A percentile compares a stretch with the other conserved stretches of the same genome.
phyloP scores from a whole-genome alignment of 495 filamentous ascomycete species.

The Baudoinia panamericana region DNA sequence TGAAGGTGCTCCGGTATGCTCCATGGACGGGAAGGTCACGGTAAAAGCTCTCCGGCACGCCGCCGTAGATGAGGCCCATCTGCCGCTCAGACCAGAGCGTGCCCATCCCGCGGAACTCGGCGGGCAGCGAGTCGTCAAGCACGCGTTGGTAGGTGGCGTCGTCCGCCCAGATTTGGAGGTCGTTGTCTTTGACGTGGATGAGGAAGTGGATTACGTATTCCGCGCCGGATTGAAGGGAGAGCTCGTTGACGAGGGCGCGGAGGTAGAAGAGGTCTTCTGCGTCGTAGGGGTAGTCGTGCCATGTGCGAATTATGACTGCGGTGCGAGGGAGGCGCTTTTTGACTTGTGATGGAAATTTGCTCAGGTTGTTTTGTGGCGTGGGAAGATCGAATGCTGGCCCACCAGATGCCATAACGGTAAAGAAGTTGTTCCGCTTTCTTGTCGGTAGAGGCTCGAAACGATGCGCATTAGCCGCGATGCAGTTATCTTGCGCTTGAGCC shows the following conservation, averaged over 20 bases:
- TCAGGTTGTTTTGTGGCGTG: neutral
- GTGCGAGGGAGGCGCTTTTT: conserved; percentile 40
- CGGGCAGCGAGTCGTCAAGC: conserved; percentile 59
- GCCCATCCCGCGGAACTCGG: conserved; percentile 77
- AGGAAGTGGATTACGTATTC: conserved; percentile 53
- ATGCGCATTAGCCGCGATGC: conserved; percentile 52
- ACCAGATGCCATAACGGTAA: conserved; percentile 36
- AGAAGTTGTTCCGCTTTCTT: conserved; percentile 33
- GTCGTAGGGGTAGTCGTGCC: conserved; percentile 44
- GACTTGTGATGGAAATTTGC: neutral
- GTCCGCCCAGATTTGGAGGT: conserved; percentile 53
- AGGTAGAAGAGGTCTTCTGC: conserved; percentile 32
- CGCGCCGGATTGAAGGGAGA: conserved; percentile 48
- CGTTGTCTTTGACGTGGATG: conserved; percentile 52
- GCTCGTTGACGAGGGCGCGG: conserved; percentile 48
- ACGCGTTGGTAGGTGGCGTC: conserved; percentile 47
- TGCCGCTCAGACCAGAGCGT: conserved; percentile 86
- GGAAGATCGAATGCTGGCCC: conserved; percentile 17
- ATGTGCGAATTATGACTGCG: conserved; percentile 49
- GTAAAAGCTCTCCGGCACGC: conserved; percentile 57
- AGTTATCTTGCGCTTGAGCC: conserved; percentile 60
- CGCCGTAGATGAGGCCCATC: conserved; percentile 79
- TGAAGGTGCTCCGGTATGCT: conserved; percentile 78
- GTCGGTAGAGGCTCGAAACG: conserved; percentile 45
- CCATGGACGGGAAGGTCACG: conserved; percentile 73